A percentile compares a stretch with the other conserved stretches of the same genome.
Evolutionary conservation across 208 protist species (phyloP).

Genomic region (Leishmania guyanensis): DNA sequence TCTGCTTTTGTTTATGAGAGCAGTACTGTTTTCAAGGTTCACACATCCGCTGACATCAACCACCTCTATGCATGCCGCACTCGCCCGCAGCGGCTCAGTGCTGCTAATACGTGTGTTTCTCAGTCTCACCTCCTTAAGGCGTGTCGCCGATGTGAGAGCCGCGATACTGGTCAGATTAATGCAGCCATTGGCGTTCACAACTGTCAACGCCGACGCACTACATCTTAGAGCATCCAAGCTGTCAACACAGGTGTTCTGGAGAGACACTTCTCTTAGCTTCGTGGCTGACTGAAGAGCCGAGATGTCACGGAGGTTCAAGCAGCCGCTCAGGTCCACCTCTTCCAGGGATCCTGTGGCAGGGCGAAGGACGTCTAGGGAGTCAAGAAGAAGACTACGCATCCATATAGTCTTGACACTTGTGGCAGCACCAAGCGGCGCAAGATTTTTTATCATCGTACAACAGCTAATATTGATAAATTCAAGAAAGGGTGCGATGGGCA

Average conservation of each 20-base stretch:
- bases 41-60: slow-evolving; percentile 13
- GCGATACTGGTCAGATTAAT: slow-evolving; percentile 12
- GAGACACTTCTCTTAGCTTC: slow-evolving; percentile 1
- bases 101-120: not conserved
- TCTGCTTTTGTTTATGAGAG: not conserved
- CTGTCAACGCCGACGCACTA: not conserved
- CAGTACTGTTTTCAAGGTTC: not conserved
- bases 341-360: not conserved
- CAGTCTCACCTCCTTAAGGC: slow-evolving; percentile 7
- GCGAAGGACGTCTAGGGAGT: not conserved
- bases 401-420: not conserved
- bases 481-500: not conserved
- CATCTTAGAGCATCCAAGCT: not conserved
- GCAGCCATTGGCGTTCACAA: slow-evolving; percentile 3
- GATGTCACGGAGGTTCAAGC: slow-evolving; percentile 16
- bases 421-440: slow-evolving; percentile 5
- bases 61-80: not conserved
- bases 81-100: not conserved
- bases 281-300: slow-evolving; percentile 1
- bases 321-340: slow-evolving; percentile 7
- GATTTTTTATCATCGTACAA: not conserved
- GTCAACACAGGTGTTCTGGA: slow-evolving; percentile 1
- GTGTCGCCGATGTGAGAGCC: not conserved
- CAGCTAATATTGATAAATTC: slow-evolving; percentile 11
- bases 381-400: not conserved